phyloP scores from a whole-genome alignment of 257 asterid species.

The Scutellaria baicalensis region DNA sequence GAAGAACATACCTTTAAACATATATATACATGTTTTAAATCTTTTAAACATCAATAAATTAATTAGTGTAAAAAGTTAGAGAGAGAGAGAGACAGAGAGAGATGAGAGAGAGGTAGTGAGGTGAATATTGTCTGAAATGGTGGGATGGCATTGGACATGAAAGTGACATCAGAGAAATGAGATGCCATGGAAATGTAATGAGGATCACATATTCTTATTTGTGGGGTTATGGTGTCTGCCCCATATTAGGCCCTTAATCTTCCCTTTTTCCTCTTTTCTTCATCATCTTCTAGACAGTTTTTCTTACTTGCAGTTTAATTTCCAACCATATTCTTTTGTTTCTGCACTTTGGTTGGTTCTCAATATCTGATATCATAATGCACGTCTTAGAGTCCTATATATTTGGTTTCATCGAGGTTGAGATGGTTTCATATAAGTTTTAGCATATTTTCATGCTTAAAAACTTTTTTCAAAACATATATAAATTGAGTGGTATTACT shows the following conservation, averaged over 20 bases:
- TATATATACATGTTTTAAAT: not conserved
- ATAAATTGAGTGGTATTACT: too few relatives aligned
- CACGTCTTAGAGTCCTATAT: too few relatives aligned
- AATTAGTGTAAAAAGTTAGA: not conserved
- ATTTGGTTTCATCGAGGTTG: too few relatives aligned
- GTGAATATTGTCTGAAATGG: too few relatives aligned
- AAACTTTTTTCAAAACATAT: too few relatives aligned
- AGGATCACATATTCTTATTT: constrained; percentile 12
- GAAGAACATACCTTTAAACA: not conserved
- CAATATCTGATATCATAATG: not conserved
- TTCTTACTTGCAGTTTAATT: not conserved
- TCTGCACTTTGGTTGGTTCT: constrained; percentile 24
- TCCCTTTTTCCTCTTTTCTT: not conserved
- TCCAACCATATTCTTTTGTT: not conserved
- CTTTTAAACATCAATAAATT: not conserved
- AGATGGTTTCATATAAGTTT: too few relatives aligned
- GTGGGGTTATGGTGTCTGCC: constrained; percentile 20
- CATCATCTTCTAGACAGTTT: not conserved
- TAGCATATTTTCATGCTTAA: too few relatives aligned
- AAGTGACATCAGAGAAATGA: not conserved
- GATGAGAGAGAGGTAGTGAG: not conserved
- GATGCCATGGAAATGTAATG: constrained; percentile 6
- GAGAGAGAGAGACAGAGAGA: not conserved
- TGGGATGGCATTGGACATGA: too few relatives aligned
- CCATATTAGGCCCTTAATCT: not conserved